Evolutionary conservation across 345 rosid species (phyloP), one percentile per base, ranked within the genome.

Genomic region (Gynandropsis gynandra): DNA sequence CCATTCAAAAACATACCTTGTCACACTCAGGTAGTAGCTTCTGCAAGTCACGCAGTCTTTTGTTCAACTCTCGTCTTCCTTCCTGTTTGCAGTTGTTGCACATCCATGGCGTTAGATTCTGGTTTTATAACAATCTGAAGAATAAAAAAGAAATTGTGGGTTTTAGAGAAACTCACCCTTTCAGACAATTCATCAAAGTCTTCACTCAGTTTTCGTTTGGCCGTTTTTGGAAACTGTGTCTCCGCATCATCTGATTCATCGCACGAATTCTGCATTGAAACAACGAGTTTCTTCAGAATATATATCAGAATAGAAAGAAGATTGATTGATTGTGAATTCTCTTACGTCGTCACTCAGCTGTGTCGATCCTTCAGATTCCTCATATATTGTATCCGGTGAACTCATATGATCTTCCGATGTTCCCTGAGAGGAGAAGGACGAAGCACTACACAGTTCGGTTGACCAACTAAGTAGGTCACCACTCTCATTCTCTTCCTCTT

Each of bases 11-110:
- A 12, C 45, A 58, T 38, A 83, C 92, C 92, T 81, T 74, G 57
- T 64, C 54, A 56, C 82, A 73, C 32, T 80, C 79, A 13, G 97
- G 97, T 41, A 85, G 53, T 35, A 89, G 80, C 40, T 78, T 77
- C 57, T 75, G 78, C 59, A 89, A 60, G 24, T 64, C 67, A 3
- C 79, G 79, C 80, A 89, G 69, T 72, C 70, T 89, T 74, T 76
- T 71, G 71, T 74, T 80, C 71, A 86, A 75, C 41, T 78, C 73
- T 35, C 66, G 68, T 69, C 94, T 76, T 66, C 84, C 71, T 45
- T 51, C 74, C 97, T 86, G 64, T 58, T 65, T 8, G 29, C 29
- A 24, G 29, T 7, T 36, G 3, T 36, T 11, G 39, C 59, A 32
- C 14, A 51, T 51, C 40, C 37, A 4, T 19, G 12, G 31, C 18